phyloP scores from a whole-genome alignment of 179 eudicot species.

The Patellifolia procumbens region DNA sequence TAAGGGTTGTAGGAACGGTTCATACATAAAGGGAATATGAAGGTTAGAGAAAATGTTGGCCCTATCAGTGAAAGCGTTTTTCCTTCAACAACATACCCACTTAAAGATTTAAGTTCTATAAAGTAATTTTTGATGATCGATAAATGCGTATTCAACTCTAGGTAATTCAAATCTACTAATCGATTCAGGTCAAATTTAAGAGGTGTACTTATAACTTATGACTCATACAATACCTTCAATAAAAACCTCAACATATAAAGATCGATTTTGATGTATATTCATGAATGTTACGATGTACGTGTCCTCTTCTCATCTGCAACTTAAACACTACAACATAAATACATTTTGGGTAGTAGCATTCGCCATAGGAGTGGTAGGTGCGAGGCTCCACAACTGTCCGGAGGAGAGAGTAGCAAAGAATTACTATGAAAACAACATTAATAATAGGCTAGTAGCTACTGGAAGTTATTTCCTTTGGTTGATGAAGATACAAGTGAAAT shows the following conservation, averaged over 20 bases:
- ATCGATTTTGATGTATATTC: background rate
- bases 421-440: background rate
- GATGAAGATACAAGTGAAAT: background rate
- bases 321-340: background rate
- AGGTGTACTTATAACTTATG: background rate
- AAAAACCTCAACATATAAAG: background rate
- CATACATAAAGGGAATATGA: too few relatives aligned
- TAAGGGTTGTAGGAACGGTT: too few relatives aligned
- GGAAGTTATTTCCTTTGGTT: background rate
- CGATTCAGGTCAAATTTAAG: too few relatives aligned
- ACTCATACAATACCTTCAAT: background rate
- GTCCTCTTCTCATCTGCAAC: background rate
- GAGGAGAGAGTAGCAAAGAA: background rate
- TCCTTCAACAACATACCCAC: too few relatives aligned
- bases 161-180: too few relatives aligned
- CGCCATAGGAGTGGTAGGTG: background rate
- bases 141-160: too few relatives aligned
- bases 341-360: background rate
- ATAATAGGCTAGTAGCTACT: background rate
- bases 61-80: too few relatives aligned
- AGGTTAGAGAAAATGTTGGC: too few relatives aligned
- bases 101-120: too few relatives aligned
- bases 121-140: too few relatives aligned
- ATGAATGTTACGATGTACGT: background rate
- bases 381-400: constrained; percentile 6